Base-by-base conservation (phyloP, 1,284 basidiomycete species). In the Rhodotorula sp. region DNA sequence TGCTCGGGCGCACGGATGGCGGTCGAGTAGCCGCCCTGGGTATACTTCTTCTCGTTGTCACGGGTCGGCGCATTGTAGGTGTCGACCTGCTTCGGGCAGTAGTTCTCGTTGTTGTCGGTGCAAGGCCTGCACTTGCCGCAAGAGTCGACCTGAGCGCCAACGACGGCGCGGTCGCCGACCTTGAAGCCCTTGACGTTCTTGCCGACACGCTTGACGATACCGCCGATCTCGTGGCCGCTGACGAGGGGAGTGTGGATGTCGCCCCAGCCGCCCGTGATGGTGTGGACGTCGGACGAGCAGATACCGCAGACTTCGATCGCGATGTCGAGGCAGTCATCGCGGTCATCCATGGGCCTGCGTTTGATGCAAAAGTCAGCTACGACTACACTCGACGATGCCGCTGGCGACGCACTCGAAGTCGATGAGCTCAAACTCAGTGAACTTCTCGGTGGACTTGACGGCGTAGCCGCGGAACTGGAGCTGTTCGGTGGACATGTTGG, bases 1-100 rank as follows among this genome's bases (percentile, higher is more conserved):
- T 83, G 84, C 77, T 89, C 83, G 74, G 89, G 85, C 0, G 85
- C 87, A 51, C 88, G 85, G 72, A 89, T 85, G 67, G 84, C 85
- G 29, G 86, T 87, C 5, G 86, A 83, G 81, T 89, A 90, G 15
- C 89, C 89, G 66, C 72, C 73, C 85, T 85, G 55, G 82, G 83
- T 78, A 86, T 87, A 60, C 54, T 63, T 34, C 52, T 47, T 44
- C 39, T 44, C 39, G 77, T 76, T 85, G 81, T 61, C 59, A 22
- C 79, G n/a, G 0, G 27, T 32, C 60, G 59, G 29, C 55, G 68
- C 49, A 51, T 47, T 52, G 53, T 79, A 80, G 27, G 82, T 59
- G 83, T 86, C 62, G 60, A 79, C 76, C 58, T 53, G 56, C 56
- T 66, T 32, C 15, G 65, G 65, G 36, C 64, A 70, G 62, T 82